These are phyloP conservation scores for Akebia trifoliata DNA, from an alignment of 164 flowering plant genomes.

Conservation along the genomic window DNA sequence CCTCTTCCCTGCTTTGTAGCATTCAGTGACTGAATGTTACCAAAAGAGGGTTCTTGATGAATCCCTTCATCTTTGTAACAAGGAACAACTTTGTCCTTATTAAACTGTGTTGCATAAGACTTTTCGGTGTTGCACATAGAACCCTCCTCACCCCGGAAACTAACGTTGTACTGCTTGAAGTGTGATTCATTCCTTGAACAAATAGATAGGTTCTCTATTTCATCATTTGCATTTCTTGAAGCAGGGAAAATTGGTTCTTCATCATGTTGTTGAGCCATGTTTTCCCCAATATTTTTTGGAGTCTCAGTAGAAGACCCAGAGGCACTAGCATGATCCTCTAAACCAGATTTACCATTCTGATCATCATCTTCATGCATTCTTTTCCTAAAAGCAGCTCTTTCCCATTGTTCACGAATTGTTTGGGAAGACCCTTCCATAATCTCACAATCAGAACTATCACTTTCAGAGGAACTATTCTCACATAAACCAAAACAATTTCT, in stretches of 20 bases:
- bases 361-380: slow-evolving; percentile 18
- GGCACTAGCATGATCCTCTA: slow-evolving; percentile 27
- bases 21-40: not conserved
- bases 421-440: slow-evolving; percentile 51
- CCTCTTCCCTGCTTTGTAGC: slow-evolving; percentile 5
- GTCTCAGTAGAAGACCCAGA: slow-evolving; percentile 25
- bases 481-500: slow-evolving; percentile 38
- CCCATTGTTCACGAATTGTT: slow-evolving; percentile 63
- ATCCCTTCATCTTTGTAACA: slow-evolving; percentile 14
- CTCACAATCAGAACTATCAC: slow-evolving; percentile 74
- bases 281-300: slow-evolving; percentile 20
- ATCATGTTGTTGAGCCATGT: slow-evolving; percentile 11
- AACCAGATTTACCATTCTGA: slow-evolving; percentile 15
- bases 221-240: slow-evolving; percentile 20
- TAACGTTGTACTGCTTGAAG: not conserved
- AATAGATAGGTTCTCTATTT: slow-evolving; percentile 11
- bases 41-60: slow-evolving; percentile 1
- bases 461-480: slow-evolving; percentile 44
- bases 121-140: not conserved
- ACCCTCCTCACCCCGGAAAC: slow-evolving; percentile 7
- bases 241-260: slow-evolving; percentile 20
- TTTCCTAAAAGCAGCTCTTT: slow-evolving; percentile 50
- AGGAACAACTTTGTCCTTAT: not conserved
- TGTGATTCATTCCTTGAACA: not conserved
- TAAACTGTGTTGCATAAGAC: slow-evolving; percentile 6